phyloP scores from a whole-genome alignment of 2,329 filamentous ascomycete species.

The Tolypocladium pustulatum region DNA sequence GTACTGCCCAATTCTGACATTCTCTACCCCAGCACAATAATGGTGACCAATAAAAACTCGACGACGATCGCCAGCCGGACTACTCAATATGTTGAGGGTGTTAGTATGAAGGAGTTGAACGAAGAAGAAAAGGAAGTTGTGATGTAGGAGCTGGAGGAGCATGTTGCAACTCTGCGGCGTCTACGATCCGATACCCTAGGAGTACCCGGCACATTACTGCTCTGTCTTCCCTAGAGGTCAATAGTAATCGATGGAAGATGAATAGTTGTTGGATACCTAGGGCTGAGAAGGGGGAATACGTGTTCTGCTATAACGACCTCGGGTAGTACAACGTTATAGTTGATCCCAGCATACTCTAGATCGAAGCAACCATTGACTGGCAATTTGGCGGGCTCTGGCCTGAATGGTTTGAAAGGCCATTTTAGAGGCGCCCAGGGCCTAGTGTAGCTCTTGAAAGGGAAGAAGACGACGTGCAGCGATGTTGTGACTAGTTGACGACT shows the following conservation, averaged over 20 bases:
- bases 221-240: slow-evolving; percentile 3
- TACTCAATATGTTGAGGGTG: too few species aligned
- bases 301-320: slow-evolving; percentile 7
- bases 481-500: slow-evolving; percentile 1
- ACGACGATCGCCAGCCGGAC: too few species aligned
- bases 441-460: background rate
- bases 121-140: background rate
- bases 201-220: slow-evolving; percentile 4
- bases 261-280: slow-evolving; percentile 6
- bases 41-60: too few species aligned
- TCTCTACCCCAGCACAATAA: too few species aligned
- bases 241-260: background rate
- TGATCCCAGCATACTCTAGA: slow-evolving; percentile 5
- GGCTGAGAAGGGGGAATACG: slow-evolving; percentile 1
- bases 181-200: slow-evolving; percentile 5
- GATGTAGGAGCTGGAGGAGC: background rate
- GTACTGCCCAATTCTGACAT: too few species aligned
- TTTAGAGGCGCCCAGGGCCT: slow-evolving; percentile 7
- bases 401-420: slow-evolving; percentile 9
- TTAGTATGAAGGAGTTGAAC: too few species aligned
- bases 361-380: background rate
- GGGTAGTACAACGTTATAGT: slow-evolving; percentile 7
- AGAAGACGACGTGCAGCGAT: slow-evolving; percentile 3
- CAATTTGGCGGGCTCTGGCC: slow-evolving; percentile 17
- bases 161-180: background rate